These are phyloP conservation scores for Yamadazyma atmosphaerica DNA, from an alignment of 1,139 yeast species.

Conservation along the genomic window DNA sequence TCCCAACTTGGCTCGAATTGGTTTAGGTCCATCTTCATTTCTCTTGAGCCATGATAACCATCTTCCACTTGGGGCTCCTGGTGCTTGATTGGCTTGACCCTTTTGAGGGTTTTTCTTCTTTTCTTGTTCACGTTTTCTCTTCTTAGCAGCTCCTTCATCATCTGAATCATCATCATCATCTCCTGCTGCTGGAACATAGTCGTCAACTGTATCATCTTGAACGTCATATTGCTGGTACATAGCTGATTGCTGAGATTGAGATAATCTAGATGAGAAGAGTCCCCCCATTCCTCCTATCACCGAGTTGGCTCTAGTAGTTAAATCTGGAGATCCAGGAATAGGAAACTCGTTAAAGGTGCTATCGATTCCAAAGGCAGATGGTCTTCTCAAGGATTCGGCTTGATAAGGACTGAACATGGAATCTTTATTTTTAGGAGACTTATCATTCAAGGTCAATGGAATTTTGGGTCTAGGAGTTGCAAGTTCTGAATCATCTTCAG, in stretches of 20 bases:
- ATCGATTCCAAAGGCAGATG: conserved; percentile 24
- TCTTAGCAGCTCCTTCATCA: conserved; percentile 18
- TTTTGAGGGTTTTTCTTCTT: conserved; percentile 13
- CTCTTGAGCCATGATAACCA: conserved; percentile 55
- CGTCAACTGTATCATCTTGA: conserved; percentile 47
- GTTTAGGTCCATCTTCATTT: conserved; percentile 65
- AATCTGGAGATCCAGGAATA: conserved; percentile 50
- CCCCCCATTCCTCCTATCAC: conserved; percentile 45
- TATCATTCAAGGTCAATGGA: conserved; percentile 14
- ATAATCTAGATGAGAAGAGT: conserved; percentile 38
- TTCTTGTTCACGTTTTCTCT: conserved; percentile 14
- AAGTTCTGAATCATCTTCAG: conserved; percentile 14
- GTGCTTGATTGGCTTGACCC: conserved; percentile 11
- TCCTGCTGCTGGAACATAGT: conserved; percentile 45
- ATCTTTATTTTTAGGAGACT: conserved; percentile 12
- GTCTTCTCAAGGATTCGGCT: conserved; percentile 14
- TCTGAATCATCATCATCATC: conserved; percentile 49
- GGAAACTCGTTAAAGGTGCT: conserved; percentile 42
- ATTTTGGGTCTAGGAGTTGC: conserved; percentile 19
- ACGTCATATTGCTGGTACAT: conserved; percentile 51
- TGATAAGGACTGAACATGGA: conserved; percentile 32
- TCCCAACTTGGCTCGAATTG: conserved; percentile 84
- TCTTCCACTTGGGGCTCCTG: conserved; percentile 22
- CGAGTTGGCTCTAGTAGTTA: conserved; percentile 47
- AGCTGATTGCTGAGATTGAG: conserved; percentile 49